Base-by-base conservation (phyloP, 2,329 filamentous ascomycete genomes). In the Fusarium sp. region DNA sequence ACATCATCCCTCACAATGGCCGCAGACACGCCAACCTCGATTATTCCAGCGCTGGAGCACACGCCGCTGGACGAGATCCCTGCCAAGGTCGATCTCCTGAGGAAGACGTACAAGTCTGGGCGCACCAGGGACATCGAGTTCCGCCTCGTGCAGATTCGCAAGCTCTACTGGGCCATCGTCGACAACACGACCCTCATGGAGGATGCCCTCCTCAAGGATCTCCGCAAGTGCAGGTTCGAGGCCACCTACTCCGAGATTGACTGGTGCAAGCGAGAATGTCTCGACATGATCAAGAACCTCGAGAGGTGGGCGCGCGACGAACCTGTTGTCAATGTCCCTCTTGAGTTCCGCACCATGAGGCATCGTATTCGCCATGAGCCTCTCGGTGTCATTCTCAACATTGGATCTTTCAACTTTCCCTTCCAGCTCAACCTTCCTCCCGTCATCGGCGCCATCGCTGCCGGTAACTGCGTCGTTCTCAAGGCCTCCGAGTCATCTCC, bases 381-480 rank as follows among this genome's bases (percentile, higher is more conserved):
- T 2, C 81, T 98, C 61, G 96, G 96, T 37, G 85, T 90, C 41
- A 90, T 94, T 11, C 85, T 98, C 73, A 89, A 98, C 76, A 97
- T 98, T 77, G 94, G 94, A 61, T 90, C 96, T 44, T 98, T 94
- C 88, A 99, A 99, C 85, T 97, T 95, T 80, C 96, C 96, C 54
- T 85, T 97, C 79, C 91, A 95, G 81, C 87, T 98, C 44, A 90
- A 90, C 39, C 79, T 98, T 41, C 88, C 89, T 1, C 94, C 95
- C 2, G 81, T 97, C 65, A 88, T 97, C 68, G 96, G 95, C 62
- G 96, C 95, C 75, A 97, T 99, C 74, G 90, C 93, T 44, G 95
- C 94, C 9, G 96, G 96, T 55, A 98, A 96, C 81, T 95, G 95
- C 7, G 94, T 91, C 48, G 85, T 98, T 18, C 79, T 98, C 74